A percentile compares a stretch with the other conserved stretches of the same genome.
Conservation (phyloP, 176 grass and related monocot species). For the Aegilops bicornis region DNA sequence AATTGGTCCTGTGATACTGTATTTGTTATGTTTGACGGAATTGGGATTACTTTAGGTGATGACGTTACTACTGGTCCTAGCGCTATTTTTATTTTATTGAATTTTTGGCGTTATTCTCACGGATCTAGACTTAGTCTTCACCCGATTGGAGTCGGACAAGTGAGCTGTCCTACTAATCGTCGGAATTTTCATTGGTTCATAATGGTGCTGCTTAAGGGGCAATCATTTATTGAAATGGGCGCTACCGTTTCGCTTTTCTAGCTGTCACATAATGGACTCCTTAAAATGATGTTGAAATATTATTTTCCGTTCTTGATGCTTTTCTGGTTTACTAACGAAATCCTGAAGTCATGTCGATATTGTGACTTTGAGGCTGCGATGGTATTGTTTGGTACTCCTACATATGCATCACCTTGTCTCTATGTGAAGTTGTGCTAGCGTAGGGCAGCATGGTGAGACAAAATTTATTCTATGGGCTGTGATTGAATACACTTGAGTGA, state of each 20-base stretch:
- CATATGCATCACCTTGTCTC: background rate
- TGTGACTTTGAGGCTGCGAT: background rate
- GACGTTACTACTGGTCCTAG: background rate
- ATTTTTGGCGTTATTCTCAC: background rate
- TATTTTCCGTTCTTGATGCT: background rate
- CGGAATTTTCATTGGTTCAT: background rate
- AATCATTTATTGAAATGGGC: background rate
- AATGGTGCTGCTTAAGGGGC: background rate
- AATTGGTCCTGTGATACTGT: background rate
- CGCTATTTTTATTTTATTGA: background rate
- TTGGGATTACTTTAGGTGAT: background rate
- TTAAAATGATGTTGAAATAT: constrained; percentile 9
- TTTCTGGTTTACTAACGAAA: background rate
- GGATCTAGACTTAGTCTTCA: background rate
- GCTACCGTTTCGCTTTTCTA: background rate
- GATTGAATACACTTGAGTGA: too few relatives aligned
- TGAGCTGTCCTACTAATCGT: background rate
- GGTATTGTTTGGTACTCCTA: background rate
- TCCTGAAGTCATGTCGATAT: background rate
- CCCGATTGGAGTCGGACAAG: background rate
- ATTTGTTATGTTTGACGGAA: background rate
- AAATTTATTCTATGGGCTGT: background rate
- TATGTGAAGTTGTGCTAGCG: background rate
- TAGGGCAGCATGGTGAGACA: background rate
- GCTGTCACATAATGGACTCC: background rate